These are phyloP conservation scores for Ophiosphaerella korrae DNA, from an alignment of 2,329 filamentous ascomycete genomes.

Conservation along the genomic window DNA sequence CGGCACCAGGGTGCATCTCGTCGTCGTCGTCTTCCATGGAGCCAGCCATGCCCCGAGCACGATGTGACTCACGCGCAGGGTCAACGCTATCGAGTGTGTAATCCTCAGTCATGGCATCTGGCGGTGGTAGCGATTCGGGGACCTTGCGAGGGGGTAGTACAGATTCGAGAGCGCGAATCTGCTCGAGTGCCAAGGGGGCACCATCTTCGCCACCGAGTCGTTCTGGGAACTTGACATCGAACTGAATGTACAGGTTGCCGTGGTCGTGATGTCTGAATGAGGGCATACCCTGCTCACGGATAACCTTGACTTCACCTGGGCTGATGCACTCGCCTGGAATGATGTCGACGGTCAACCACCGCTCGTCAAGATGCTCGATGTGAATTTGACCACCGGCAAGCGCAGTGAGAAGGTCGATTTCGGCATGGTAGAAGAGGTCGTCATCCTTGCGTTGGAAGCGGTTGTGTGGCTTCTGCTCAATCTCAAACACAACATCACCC, in stretches of 20 bases:
- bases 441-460: slow-evolving; percentile 97
- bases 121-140: slow-evolving; percentile 69
- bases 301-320: slow-evolving; percentile 88
- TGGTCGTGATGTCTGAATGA: slow-evolving; percentile 92
- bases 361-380: slow-evolving; percentile 95
- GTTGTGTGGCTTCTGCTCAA: slow-evolving; percentile 97
- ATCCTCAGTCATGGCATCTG: slow-evolving; percentile 89
- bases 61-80: slow-evolving; percentile 63
- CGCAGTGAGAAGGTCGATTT: slow-evolving; percentile 94
- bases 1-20: slow-evolving; percentile 65
- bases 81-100: slow-evolving; percentile 88
- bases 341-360: slow-evolving; percentile 94
- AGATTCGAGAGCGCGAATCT: slow-evolving; percentile 79
- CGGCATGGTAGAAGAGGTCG: slow-evolving; percentile 91
- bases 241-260: slow-evolving; percentile 96
- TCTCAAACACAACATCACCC: slow-evolving; percentile 97
- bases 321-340: slow-evolving; percentile 92
- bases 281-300: slow-evolving; percentile 97
- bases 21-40: slow-evolving; percentile 68
- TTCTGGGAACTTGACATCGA: slow-evolving; percentile 93
- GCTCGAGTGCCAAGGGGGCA: slow-evolving; percentile 61
- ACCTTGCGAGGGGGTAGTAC: slow-evolving; percentile 75
- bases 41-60: slow-evolving; percentile 69
- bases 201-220: slow-evolving; percentile 51
- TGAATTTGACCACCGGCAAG: slow-evolving; percentile 88